Evolutionary conservation across 2,329 filamentous ascomycete genomes (phyloP).

Genomic region (Drechslerella dactyloides): DNA sequence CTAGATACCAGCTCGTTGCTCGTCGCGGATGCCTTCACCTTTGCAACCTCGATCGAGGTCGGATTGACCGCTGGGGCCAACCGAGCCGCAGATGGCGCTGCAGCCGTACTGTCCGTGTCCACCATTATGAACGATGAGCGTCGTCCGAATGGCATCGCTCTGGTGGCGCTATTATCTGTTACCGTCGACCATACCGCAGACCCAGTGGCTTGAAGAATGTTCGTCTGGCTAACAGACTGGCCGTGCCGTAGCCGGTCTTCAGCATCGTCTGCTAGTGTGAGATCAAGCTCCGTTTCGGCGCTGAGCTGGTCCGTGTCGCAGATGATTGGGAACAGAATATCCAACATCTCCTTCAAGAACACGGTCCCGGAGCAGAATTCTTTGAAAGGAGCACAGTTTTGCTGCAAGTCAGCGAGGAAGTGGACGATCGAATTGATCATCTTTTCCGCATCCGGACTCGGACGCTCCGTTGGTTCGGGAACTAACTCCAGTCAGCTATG

Average conservation of each 20-base stretch:
- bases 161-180: conserved; percentile 39
- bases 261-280: conserved; percentile 74
- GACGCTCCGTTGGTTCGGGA: conserved; percentile 32
- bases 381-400: conserved; percentile 76
- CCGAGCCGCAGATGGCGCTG: conserved; percentile 44
- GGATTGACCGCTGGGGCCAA: conserved; percentile 53
- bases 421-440: conserved; percentile 77
- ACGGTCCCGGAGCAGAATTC: conserved; percentile 81
- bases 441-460: conserved; percentile 64
- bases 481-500: conserved; percentile 20
- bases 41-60: conserved; percentile 64
- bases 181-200: conserved; percentile 49
- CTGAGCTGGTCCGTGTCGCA: conserved; percentile 84
- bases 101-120: conserved; percentile 27
- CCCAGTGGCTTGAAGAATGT: conserved; percentile 53
- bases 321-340: conserved; percentile 82
- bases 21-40: conserved; percentile 62
- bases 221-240: conserved; percentile 61
- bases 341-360: conserved; percentile 79
- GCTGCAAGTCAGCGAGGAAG: conserved; percentile 79
- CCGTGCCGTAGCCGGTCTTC: conserved; percentile 68
- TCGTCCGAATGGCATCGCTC: conserved; percentile 60
- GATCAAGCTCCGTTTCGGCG: conserved; percentile 85
- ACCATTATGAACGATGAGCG: conserved; percentile 92
- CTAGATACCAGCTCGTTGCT: conserved; percentile 63